Base-by-base conservation (phyloP, 2,329 filamentous ascomycete genomes). In the Penicillium digitatum region DNA sequence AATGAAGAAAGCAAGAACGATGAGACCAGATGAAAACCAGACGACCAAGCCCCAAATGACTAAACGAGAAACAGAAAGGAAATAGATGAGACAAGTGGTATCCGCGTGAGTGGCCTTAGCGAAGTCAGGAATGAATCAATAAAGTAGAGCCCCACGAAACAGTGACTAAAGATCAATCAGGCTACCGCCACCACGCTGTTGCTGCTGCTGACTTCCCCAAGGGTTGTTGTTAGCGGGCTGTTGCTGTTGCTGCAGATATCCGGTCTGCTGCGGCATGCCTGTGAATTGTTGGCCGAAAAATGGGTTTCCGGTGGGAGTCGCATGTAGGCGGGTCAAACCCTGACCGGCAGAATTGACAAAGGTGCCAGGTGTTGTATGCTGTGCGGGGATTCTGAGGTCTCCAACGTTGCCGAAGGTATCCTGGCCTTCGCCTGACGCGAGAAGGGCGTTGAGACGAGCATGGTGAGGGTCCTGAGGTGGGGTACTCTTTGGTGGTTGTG, bases 321-420 rank as follows among this genome's bases (percentile, higher is more conserved):
- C 79, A 60, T 91, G 89, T 40, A 96, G 75, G 55, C 83, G 82
- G 64, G 85, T 84, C 54, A 89, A 76, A n/a, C 90, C 89, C 35
- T 87, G 81, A 47, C 94, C 94, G 7, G 94, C 91, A 57, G 90
- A 95, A 76, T 99, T 99, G 76, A 99, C 87, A 72, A 97, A 99
- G 0, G 89, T 95, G 26, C 93, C 94, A 0, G 94, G 94, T 1
- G 94, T 91, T 0, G 94, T 99, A 73, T 99, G 94, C 71, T 99
- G 94, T 2, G 94, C 87, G 1, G 94, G 94, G 61, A 99, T 95
- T 73, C 94, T 91, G 44, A 96, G 81, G 61, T 97, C 90, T 63
- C 94, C 94, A n/a, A 90, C 90, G 72, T 99, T 99, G 62, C 94
- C 94, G 71, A 95, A 99, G 0, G 94, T 99, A 70, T 99, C 94